These are phyloP conservation scores for Saccharomyces hybrid DNA, from an alignment of 1,139 yeast species.

Conservation along the genomic window DNA sequence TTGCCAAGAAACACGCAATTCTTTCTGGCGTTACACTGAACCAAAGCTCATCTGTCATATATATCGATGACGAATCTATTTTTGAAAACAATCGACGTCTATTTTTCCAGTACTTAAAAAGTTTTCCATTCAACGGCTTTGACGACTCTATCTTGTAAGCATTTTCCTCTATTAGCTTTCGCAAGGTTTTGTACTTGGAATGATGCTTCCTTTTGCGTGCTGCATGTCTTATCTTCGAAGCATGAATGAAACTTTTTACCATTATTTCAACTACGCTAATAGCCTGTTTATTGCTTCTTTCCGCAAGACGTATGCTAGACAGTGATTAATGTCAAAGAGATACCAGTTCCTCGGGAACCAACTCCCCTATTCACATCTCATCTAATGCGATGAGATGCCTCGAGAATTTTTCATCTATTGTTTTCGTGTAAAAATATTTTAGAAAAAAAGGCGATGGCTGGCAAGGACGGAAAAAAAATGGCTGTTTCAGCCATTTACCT, in stretches of 20 bases:
- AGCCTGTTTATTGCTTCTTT: neutral
- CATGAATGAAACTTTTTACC: conserved; percentile 11
- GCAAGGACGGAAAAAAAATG: neutral
- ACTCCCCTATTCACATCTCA: neutral
- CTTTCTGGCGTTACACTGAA: conserved; percentile 85
- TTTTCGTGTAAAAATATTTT: neutral
- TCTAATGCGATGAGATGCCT: neutral
- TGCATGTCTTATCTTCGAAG: conserved; percentile 9
- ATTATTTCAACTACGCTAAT: neutral
- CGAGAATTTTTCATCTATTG: neutral
- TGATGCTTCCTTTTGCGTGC: conserved; percentile 9
- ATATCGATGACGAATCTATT: conserved; percentile 54
- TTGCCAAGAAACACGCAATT: conserved; percentile 59
- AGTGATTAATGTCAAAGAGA: neutral
- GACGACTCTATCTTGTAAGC: conserved; percentile 12
- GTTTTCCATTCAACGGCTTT: conserved; percentile 9
- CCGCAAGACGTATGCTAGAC: neutral
- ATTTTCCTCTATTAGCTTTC: conserved; percentile 12
- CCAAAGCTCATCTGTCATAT: conserved; percentile 74
- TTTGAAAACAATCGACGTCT: conserved; percentile 19
- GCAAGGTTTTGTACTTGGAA: conserved; percentile 9
- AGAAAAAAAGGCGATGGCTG: neutral
- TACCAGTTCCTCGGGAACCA: neutral
- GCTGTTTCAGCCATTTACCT: neutral
- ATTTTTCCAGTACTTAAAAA: conserved; percentile 27